Evolutionary conservation across 2,329 filamentous ascomycete species (phyloP).

Genomic region (Curvularia spicifera): DNA sequence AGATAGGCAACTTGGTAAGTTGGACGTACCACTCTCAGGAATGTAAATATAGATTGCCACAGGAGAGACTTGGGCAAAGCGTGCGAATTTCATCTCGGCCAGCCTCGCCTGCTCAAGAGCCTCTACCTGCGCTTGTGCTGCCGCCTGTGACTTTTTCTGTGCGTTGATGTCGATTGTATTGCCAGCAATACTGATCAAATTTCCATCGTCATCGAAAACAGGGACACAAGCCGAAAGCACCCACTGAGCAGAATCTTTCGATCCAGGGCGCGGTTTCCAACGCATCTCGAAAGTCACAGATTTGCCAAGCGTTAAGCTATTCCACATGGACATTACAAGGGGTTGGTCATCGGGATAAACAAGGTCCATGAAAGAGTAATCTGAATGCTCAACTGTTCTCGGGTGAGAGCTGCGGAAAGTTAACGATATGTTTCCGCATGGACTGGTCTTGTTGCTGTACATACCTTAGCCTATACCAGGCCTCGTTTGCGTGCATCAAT

Average conservation of each 20-base stretch:
- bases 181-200: constrained; percentile 38
- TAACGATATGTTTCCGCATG: not conserved
- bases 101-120: constrained; percentile 34
- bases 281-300: constrained; percentile 46
- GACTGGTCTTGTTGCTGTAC: not conserved
- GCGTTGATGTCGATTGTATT: constrained; percentile 44
- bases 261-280: constrained; percentile 35
- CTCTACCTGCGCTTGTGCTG: constrained; percentile 30
- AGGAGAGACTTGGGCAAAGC: constrained; percentile 36
- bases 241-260: constrained; percentile 31
- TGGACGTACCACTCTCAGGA: constrained; percentile 25
- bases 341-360: constrained; percentile 36
- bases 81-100: constrained; percentile 36
- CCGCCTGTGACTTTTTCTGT: constrained; percentile 39
- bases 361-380: constrained; percentile 43
- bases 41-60: constrained; percentile 37
- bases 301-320: constrained; percentile 32
- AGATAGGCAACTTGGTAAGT: not conserved
- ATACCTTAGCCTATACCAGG: constrained; percentile 38
- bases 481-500: constrained; percentile 40
- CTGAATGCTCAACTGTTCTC: constrained; percentile 22
- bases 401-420: constrained; percentile 30
- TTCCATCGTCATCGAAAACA: constrained; percentile 35
- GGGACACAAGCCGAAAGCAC: constrained; percentile 41
- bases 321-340: constrained; percentile 41